Conservation (phyloP, 2,329 filamentous ascomycete genomes). For the Atkinsonella texensis region DNA sequence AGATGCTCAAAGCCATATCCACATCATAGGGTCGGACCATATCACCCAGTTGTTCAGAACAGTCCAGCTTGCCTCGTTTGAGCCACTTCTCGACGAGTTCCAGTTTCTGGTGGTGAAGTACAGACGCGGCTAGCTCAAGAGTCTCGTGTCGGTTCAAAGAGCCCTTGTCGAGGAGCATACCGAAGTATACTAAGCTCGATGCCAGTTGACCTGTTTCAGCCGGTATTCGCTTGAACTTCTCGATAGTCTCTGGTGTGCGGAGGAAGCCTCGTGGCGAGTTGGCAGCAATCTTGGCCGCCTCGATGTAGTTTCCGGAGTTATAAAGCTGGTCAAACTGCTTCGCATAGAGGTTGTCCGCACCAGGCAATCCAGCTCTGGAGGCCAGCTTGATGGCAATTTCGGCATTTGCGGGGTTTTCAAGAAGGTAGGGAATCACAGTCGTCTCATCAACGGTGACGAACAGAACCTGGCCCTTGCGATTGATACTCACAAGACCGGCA, state of each 20-base stretch:
- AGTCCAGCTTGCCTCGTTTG: constrained; percentile 88
- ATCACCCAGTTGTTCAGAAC: constrained; percentile 93
- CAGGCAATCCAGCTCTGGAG: constrained; percentile 83
- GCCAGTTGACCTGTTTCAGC: constrained; percentile 78
- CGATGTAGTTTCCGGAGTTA: constrained; percentile 64
- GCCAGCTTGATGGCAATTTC: constrained; percentile 93
- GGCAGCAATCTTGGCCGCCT: constrained; percentile 90
- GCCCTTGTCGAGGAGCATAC: constrained; percentile 92
- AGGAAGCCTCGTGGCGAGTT: constrained; percentile 95
- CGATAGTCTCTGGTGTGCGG: constrained; percentile 87
- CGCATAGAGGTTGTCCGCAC: constrained; percentile 85
- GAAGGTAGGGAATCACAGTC: constrained; percentile 84
- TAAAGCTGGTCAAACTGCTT: constrained; percentile 88
- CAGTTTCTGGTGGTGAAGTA: constrained; percentile 87
- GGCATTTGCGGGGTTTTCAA: constrained; percentile 91
- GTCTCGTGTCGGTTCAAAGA: constrained; percentile 87
- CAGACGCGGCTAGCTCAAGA: constrained; percentile 82
- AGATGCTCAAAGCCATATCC: constrained; percentile 76
- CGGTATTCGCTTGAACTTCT: constrained; percentile 83
- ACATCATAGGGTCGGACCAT: constrained; percentile 83
- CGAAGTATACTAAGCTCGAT: constrained; percentile 93
- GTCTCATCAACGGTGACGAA: constrained; percentile 88
- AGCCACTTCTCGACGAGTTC: constrained; percentile 97
- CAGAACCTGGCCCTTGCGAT: constrained; percentile 93
- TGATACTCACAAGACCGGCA: constrained; percentile 84